Base-by-base conservation (phyloP, 306 rosid genomes). In the Pyrus bretschneideri region DNA sequence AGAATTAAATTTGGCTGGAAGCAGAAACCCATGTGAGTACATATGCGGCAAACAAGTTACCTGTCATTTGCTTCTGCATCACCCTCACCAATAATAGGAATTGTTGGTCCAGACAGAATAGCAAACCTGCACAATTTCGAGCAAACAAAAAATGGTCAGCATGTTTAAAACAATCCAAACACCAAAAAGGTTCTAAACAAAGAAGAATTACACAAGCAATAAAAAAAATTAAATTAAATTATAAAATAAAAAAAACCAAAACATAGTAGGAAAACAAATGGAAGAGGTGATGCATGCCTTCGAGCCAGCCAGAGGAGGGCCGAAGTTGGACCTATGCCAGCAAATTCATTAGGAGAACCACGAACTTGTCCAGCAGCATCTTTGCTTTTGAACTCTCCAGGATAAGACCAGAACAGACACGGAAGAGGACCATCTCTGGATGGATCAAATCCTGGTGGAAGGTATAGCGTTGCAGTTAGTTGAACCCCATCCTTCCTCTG, bases 301-400 rank as follows among this genome's bases (percentile, higher is more conserved):
- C 93, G 86, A 80, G 97, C 92, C 80, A 95, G 84, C 99, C 99
- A 95, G 72, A 95, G 99, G 81, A 95, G 98, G 70, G 98, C 86
- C 27, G 99, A 92, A 69, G 99, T 95, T 67, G 99, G 76, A 67
- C 99, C 99, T 73, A 95, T 92, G 70, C 99, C 92, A 42, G 99
- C 89, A 89, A 95, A 95, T 85, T 92, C 98, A 91, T 95, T 95
- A 6, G 99, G 99, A 80, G 99, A 95, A 71, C 98, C 96, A 69
- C 97, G 97, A 78, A 95, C 99, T 82, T 95, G 99, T 76, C 99
- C 93, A 62, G 99, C 99, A 71, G 99, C 99, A 73, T 92, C 98
- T 87, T 95, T 95, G 86, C 99, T 95, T 83, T 95, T 95, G 82
- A 95, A 95, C 73, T 95, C 99, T 65, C 99, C 99, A 17, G 99